phyloP scores from a whole-genome alignment of 441 rosid species.

The Erysimum cheiri region DNA sequence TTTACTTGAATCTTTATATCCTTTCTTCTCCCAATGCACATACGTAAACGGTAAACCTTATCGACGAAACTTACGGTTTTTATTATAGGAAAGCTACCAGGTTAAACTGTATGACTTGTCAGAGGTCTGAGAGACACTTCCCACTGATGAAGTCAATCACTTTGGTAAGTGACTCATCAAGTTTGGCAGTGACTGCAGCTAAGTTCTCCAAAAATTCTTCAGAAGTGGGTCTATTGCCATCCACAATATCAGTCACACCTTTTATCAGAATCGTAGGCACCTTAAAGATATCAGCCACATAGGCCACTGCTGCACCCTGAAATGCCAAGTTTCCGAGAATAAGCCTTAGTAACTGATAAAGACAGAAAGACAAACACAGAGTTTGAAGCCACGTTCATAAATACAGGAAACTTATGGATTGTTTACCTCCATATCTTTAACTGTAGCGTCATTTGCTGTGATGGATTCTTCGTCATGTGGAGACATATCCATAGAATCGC shows the following conservation, averaged over 20 bases:
- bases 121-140: conserved; percentile 78
- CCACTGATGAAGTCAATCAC: conserved; percentile 76
- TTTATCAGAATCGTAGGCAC: conserved; percentile 83
- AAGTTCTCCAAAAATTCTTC: conserved; percentile 88
- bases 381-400: conserved; percentile 22
- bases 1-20: conserved; percentile 20
- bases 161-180: conserved; percentile 60
- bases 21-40: conserved; percentile 14
- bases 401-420: conserved; percentile 5
- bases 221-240: conserved; percentile 86
- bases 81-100: conserved; percentile 5
- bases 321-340: conserved; percentile 4
- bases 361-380: conserved; percentile 20
- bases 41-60: conserved; percentile 21
- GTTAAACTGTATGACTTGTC: conserved; percentile 29
- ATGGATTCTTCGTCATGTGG: conserved; percentile 79
- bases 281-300: conserved; percentile 81
- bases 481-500: conserved; percentile 91
- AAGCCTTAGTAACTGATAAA: conserved; percentile 14
- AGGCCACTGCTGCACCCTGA: conserved; percentile 95
- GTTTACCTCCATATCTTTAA: conserved; percentile 96
- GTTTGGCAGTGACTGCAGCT: conserved; percentile 74
- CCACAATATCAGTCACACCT: conserved; percentile 89
- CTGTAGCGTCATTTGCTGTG: conserved; percentile 76
- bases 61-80: background rate